phyloP scores from a whole-genome alignment of 441 rosid species.

The Adansonia madagascariensis region DNA sequence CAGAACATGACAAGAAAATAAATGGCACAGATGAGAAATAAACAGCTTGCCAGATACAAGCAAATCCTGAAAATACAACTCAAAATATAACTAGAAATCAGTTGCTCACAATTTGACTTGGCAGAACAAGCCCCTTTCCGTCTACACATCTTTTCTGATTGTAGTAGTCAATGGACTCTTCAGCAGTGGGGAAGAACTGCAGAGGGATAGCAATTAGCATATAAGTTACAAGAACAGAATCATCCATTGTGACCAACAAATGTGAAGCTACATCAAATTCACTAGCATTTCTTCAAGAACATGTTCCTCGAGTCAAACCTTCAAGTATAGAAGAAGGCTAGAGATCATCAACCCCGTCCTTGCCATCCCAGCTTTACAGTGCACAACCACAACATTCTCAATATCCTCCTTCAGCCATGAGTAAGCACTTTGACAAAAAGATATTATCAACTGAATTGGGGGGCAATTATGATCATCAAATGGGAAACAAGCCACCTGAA shows the following conservation, averaged over 20 bases:
- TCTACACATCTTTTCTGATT: constrained; percentile 97
- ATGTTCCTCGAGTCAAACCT: constrained; percentile 44
- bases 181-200: constrained; percentile 98
- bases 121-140: constrained; percentile 94
- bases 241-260: constrained; percentile 8
- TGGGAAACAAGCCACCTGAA: constrained; percentile 97
- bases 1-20: constrained; percentile 32
- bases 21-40: constrained; percentile 19
- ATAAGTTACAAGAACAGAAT: constrained; percentile 22
- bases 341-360: constrained; percentile 98
- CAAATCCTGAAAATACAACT: not conserved
- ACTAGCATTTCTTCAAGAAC: constrained; percentile 13
- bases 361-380: constrained; percentile 99
- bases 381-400: constrained; percentile 97
- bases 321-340: constrained; percentile 87
- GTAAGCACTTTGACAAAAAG: constrained; percentile 93
- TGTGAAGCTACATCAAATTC: not conserved
- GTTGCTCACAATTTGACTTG: constrained; percentile 93
- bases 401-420: constrained; percentile 97
- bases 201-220: no score
- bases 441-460: constrained; percentile 80
- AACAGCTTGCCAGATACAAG: not conserved
- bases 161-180: constrained; percentile 93
- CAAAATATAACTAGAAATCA: constrained; percentile 12
- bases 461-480: constrained; percentile 99